phyloP scores from a whole-genome alignment of 2,329 filamentous ascomycete genomes.

The Cercospora berteroae region DNA sequence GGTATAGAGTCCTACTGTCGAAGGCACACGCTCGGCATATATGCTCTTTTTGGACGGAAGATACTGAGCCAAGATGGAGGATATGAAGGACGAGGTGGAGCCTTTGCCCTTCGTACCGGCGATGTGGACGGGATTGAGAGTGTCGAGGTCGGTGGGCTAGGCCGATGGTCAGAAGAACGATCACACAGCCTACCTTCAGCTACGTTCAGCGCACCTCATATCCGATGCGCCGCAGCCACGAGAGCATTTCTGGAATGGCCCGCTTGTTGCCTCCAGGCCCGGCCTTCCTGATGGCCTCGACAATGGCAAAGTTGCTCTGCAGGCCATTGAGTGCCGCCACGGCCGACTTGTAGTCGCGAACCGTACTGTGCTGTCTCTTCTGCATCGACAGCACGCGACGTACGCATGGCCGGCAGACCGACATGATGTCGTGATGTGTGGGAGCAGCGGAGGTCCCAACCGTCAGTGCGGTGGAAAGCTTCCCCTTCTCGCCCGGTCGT shows the following conservation, averaged over 20 bases:
- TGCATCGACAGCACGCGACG: constrained; percentile 1
- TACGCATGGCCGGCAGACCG: neutral
- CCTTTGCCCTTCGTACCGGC: constrained; percentile 95
- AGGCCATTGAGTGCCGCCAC: constrained; percentile 72
- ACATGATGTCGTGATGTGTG: neutral
- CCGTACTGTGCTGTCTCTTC: constrained; percentile 10
- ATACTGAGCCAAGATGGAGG: constrained; percentile 71
- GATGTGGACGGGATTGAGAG: constrained; percentile 70
- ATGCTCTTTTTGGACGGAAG: constrained; percentile 41
- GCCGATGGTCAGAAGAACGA: constrained; percentile 13
- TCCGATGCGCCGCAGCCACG: constrained; percentile 73
- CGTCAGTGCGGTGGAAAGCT: neutral
- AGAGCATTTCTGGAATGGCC: constrained; percentile 77
- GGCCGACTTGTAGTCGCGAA: constrained; percentile 53
- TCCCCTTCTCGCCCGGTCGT: neutral
- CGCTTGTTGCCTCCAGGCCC: constrained; percentile 69
- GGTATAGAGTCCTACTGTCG: constrained; percentile 70
- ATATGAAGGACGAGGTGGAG: constrained; percentile 79
- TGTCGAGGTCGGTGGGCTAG: constrained; percentile 62
- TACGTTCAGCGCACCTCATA: constrained; percentile 60
- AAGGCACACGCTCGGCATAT: constrained; percentile 31
- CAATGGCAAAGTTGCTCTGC: constrained; percentile 73
- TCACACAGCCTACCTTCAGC: constrained; percentile 10
- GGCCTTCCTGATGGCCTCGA: constrained; percentile 74
- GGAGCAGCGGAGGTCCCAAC: neutral